Evolutionary conservation across 2,329 filamentous ascomycete species (phyloP), one percentile per base, ranked within the genome.

Genomic region (Cladosporium sp.): DNA sequence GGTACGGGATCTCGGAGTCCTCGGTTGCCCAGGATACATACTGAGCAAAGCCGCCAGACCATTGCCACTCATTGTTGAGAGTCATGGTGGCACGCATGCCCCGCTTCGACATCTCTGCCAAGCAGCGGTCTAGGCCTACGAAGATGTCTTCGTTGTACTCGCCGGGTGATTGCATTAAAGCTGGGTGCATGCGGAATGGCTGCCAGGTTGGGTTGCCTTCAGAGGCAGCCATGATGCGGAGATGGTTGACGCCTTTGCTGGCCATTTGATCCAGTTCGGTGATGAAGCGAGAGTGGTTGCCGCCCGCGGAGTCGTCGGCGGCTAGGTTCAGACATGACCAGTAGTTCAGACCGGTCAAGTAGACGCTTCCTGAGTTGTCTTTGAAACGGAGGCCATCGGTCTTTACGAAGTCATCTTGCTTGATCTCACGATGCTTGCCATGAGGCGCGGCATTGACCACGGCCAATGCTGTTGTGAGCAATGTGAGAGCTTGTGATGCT

Each of bases 41-140:
- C 62, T 79, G 78, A 2, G 71, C 75, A 41, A 79, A 79, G 0
- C 78, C 78, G 8, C 78, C 78, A 18, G 69, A 73, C 78, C 78
- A 80, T 62, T 80, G 78, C 78, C 78, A 80, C 68, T 79, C 74
- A 54, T 79, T 75, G 8, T 71, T 73, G 3, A 80, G 68, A 0
- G 78, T 79, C 77, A 80, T 80, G 14, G 78, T 80, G 24, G 78
- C 78, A 24, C 78, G 72, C 74, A 80, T 80, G 5, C 78, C 77
- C 8, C 78, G 70, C 66, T 77, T 77, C 8, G 73, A 73, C 75
- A 80, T 78, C 66, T 80, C 78, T n/a, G 71, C 74, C 14, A 80
- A 71, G 59, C 78, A 80, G 14, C 75, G 71, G 51, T 80, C 78
- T 18, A 80, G 68, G 10, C 78, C 78, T 32, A 74, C 67, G 67